These are phyloP conservation scores for Globisporangium ultimum DNA, from an alignment of 352 stramenopile genomes.

Conservation along the genomic window DNA sequence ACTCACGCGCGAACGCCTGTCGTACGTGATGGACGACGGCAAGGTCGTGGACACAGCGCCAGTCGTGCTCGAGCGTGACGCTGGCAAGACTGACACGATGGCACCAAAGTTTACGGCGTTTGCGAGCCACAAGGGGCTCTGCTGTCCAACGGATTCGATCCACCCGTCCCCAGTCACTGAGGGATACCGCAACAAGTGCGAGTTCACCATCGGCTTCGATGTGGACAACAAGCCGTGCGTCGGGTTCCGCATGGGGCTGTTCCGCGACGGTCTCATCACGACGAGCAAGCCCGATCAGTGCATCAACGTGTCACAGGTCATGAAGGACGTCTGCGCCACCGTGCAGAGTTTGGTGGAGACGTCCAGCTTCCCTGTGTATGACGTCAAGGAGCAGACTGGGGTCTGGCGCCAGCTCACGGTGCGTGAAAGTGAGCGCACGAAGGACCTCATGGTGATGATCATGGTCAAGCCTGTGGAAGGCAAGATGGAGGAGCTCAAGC, in stretches of 20 bases:
- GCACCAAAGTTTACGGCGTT: constrained; percentile 43
- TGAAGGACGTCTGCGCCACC: constrained; percentile 74
- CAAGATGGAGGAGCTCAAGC: constrained; percentile 37
- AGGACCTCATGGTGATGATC: constrained; percentile 78
- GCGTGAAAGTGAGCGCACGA: constrained; percentile 58
- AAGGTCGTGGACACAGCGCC: constrained; percentile 31
- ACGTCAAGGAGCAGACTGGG: constrained; percentile 59
- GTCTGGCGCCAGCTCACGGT: constrained; percentile 81
- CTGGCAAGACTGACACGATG: constrained; percentile 3
- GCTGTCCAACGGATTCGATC: constrained; percentile 87
- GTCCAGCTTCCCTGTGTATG: constrained; percentile 64
- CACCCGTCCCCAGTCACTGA: constrained; percentile 76
- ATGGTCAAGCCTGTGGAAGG: constrained; percentile 56
- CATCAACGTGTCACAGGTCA: constrained; percentile 73
- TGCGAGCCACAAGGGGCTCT: constrained; percentile 79
- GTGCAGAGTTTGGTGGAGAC: constrained; percentile 64
- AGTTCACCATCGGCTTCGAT: constrained; percentile 94
- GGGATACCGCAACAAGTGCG: constrained; percentile 97
- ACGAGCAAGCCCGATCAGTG: constrained; percentile 67
- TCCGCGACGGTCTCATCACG: constrained; percentile 71
- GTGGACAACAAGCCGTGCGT: constrained; percentile 69
- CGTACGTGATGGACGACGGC: constrained; percentile 35
- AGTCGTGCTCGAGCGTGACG: constrained; percentile 14
- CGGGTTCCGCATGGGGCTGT: constrained; percentile 85
- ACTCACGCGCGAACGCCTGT: constrained; percentile 37